A percentile compares a stretch with the other conserved stretches of the same genome.
These are phyloP conservation scores for Podosphaera fusca DNA, from an alignment of 2,329 filamentous ascomycete species.

Conservation along the genomic window DNA sequence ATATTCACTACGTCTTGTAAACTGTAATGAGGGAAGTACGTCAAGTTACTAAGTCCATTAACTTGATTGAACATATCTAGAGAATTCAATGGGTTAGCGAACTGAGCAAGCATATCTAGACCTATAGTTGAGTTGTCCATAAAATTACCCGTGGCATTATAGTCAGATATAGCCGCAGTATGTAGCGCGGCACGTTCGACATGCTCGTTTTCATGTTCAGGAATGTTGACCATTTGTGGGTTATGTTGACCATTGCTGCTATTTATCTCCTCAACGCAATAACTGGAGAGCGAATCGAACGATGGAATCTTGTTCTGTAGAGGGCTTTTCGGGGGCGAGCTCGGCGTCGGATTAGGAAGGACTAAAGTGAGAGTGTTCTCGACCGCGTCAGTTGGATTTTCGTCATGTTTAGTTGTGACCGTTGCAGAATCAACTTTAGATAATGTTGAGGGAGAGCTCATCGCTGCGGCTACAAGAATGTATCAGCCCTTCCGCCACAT, in stretches of 20 bases:
- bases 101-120: not conserved
- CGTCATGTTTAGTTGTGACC: too few relatives aligned
- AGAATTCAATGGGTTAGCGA: not conserved
- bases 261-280: not conserved
- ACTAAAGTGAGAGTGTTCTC: too few relatives aligned
- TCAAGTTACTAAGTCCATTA: not conserved
- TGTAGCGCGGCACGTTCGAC: not conserved
- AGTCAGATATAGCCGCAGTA: not conserved
- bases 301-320: not conserved
- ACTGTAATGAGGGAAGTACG: not conserved
- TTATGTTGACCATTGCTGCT: not conserved
- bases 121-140: not conserved
- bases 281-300: too few relatives aligned
- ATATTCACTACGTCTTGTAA: slow-evolving; percentile 2
- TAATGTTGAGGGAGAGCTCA: too few relatives aligned
- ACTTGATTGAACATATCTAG: not conserved
- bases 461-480: too few relatives aligned
- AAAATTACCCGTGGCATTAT: not conserved
- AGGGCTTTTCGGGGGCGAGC: not conserved
- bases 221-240: not conserved
- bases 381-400: too few relatives aligned
- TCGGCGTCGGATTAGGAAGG: too few relatives aligned
- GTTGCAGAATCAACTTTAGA: too few relatives aligned
- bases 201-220: not conserved
- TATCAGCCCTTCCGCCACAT: too few relatives aligned